Conservation (phyloP, 1,284 basidiomycete species). For the Trametes versicolor region DNA sequence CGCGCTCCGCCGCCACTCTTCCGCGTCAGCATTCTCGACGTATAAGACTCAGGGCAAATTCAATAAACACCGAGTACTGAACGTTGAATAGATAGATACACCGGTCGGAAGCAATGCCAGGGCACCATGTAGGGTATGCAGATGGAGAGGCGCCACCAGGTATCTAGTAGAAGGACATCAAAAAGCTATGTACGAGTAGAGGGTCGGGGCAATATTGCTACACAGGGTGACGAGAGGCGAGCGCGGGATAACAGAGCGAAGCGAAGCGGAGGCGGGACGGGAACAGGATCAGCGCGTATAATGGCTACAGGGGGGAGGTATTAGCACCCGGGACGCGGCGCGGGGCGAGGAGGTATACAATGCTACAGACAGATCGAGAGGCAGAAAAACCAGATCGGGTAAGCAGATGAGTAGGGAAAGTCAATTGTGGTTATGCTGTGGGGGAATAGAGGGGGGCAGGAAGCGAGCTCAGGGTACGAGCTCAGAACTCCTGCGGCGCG, state of each 20-base stretch:
- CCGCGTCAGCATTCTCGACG: neutral
- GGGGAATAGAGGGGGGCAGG: neutral
- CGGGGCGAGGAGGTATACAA: conserved; percentile 6
- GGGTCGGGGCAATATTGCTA: conserved; percentile 24
- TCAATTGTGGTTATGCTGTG: conserved; percentile 4
- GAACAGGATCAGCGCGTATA: conserved; percentile 13
- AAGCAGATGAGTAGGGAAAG: conserved; percentile 1
- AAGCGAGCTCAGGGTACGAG: conserved; percentile 8
- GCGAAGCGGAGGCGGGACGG: neutral
- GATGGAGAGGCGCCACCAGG: conserved; percentile 17
- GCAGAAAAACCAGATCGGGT: neutral
- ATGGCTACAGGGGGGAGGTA: conserved; percentile 32
- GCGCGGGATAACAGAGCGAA: conserved; percentile 2
- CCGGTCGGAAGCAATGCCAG: conserved; percentile 17
- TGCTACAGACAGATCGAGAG: conserved; percentile 19
- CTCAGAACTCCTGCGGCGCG: conserved; percentile 28
- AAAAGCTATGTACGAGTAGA: conserved; percentile 24
- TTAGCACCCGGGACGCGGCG: conserved; percentile 19
- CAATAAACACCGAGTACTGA: no score
- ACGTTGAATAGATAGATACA: conserved; percentile 31
- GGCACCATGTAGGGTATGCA: conserved; percentile 31
- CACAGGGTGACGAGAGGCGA: conserved; percentile 20
- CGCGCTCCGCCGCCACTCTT: no score
- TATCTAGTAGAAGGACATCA: conserved; percentile 12
- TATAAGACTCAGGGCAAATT: neutral